A percentile compares a stretch with the other conserved stretches of the same genome.
Evolutionary conservation across 805 yeast genomes (phyloP).

Genomic region (Starmerella bombicola): DNA sequence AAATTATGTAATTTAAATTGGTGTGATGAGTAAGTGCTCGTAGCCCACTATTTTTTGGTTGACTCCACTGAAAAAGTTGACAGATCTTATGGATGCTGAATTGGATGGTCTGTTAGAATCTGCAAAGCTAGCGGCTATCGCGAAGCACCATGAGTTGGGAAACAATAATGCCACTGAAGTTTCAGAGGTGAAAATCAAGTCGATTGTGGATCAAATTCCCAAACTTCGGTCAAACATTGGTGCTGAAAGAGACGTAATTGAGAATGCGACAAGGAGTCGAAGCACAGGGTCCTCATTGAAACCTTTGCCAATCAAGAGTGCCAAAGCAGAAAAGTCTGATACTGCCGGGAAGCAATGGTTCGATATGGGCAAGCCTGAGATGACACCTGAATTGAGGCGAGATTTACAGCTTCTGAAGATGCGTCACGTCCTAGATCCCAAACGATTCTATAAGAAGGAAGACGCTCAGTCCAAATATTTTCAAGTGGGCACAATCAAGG

Average conservation of each 20-base stretch:
- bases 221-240: conserved; percentile 9
- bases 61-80: too few species aligned
- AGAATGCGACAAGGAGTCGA: neutral
- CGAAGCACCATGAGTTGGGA: neutral
- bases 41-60: too few species aligned
- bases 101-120: conserved; percentile 13
- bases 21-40: too few species aligned
- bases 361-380: conserved; percentile 59
- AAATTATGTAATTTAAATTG: too few species aligned
- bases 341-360: conserved; percentile 63
- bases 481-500: conserved; percentile 79
- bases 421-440: conserved; percentile 87
- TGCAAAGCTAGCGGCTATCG: conserved; percentile 9
- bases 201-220: conserved; percentile 20
- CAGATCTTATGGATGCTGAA: conserved; percentile 20
- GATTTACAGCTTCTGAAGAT: conserved; percentile 70
- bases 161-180: conserved; percentile 16
- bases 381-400: conserved; percentile 58
- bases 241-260: neutral
- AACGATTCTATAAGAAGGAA: conserved; percentile 84
- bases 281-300: conserved; percentile 7
- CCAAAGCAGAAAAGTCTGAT: conserved; percentile 24
- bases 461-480: conserved; percentile 56
- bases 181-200: conserved; percentile 25
- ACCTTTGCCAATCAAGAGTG: conserved; percentile 20